Evolutionary conservation across 106 monocot species (phyloP).

Genomic region (Phalaenopsis equestris): DNA sequence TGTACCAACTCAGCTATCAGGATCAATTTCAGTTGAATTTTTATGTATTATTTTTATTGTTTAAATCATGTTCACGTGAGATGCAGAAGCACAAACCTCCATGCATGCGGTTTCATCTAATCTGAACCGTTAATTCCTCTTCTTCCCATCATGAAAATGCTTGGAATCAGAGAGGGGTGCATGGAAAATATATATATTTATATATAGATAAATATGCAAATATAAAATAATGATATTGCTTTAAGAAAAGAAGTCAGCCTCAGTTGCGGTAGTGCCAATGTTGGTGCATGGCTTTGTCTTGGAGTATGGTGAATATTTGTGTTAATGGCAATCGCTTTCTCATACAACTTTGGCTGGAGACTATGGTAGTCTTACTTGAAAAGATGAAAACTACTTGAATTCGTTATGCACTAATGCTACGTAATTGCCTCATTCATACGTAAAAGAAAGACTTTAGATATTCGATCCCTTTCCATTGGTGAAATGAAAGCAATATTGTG

Average conservation of each 20-base stretch:
- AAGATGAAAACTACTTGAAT: not conserved
- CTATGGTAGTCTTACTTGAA: not conserved
- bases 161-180: too few relatives aligned
- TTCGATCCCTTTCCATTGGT: not conserved
- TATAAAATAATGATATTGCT: not conserved
- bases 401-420: not conserved
- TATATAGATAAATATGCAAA: not conserved
- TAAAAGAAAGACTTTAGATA: not conserved
- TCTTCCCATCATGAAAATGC: too few relatives aligned
- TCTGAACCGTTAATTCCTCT: too few relatives aligned
- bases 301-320: too few relatives aligned
- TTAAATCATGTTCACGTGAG: too few relatives aligned
- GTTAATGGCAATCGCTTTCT: slow-evolving; percentile 2
- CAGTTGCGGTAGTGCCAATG: not conserved
- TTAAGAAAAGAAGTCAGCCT: not conserved
- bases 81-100: too few relatives aligned
- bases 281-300: not conserved
- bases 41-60: too few relatives aligned
- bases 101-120: too few relatives aligned
- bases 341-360: not conserved
- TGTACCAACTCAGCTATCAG: too few relatives aligned
- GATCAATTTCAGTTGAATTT: too few relatives aligned
- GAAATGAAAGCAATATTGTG: not conserved
- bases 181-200: not conserved
- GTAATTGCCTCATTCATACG: not conserved